Percentiles rank a stretch among this genome's conserved stretches.
These are phyloP conservation scores for Fraxinus pennsylvanica DNA, from an alignment of 257 asterid species.

Conservation along the genomic window DNA sequence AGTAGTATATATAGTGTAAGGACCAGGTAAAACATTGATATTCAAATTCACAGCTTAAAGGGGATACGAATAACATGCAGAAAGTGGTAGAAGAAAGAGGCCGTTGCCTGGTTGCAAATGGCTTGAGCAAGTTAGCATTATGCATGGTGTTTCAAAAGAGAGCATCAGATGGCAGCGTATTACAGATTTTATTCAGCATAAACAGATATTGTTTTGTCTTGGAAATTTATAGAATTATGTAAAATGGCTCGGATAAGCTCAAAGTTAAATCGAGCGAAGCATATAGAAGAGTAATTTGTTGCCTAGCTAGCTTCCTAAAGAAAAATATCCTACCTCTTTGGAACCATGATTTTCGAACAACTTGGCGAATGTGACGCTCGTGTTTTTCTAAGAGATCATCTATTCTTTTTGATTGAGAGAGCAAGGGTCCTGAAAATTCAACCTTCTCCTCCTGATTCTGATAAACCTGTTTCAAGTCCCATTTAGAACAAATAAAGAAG, in stretches of 20 bases:
- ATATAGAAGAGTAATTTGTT: not conserved
- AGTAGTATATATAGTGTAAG: not conserved
- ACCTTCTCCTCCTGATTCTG: constrained; percentile 86
- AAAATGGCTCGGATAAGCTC: not conserved
- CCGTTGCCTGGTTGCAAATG: not conserved
- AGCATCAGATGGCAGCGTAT: not conserved
- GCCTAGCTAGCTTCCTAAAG: not conserved
- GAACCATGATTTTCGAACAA: constrained; percentile 87
- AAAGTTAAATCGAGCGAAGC: not conserved
- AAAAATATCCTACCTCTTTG: constrained; percentile 64
- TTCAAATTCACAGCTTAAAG: not conserved
- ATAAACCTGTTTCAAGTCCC: constrained; percentile 55
- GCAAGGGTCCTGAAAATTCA: constrained; percentile 92
- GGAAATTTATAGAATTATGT: not conserved
- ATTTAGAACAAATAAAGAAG: constrained; percentile 23
- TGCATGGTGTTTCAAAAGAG: no score
- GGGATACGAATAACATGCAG: not conserved
- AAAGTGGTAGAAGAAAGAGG: not conserved
- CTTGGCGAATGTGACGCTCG: constrained; percentile 92
- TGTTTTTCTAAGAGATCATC: constrained; percentile 83
- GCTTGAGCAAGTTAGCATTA: not conserved
- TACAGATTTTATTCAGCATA: not conserved
- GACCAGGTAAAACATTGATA: not conserved
- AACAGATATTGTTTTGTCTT: not conserved
- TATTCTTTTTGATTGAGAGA: constrained; percentile 71